Conservation (phyloP, 306 rosid species). For the Vigna radiata region DNA sequence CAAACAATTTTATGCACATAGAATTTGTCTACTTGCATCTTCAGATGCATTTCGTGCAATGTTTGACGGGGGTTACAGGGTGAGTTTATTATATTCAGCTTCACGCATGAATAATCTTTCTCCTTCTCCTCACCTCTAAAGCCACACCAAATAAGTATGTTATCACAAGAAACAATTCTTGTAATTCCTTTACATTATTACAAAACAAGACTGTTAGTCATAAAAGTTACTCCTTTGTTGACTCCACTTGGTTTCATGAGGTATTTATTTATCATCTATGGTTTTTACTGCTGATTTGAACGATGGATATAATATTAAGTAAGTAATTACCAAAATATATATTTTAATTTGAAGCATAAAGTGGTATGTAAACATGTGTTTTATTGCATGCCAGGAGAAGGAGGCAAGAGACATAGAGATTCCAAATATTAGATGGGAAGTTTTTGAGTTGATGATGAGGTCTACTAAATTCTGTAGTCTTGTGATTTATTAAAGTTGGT, state of each 20-base stretch:
- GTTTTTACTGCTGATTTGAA: constrained; percentile 27
- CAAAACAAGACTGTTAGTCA: not conserved
- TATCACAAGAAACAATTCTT: not conserved
- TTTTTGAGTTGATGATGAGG: constrained; percentile 99
- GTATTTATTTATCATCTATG: constrained; percentile 20
- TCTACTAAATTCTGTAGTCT: constrained; percentile 42
- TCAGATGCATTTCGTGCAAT: constrained; percentile 98
- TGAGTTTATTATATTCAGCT: constrained; percentile 51
- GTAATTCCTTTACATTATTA: not conserved
- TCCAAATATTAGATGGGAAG: constrained; percentile 98
- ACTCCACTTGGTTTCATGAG: constrained; percentile 33
- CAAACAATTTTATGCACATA: constrained; percentile 91
- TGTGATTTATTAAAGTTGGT: constrained; percentile 25
- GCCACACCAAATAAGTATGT: not conserved
- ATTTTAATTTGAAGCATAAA: constrained; percentile 32
- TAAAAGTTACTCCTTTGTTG: constrained; percentile 11
- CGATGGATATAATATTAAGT: constrained; percentile 24
- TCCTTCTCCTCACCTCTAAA: not conserved
- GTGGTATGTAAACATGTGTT: constrained; percentile 31
- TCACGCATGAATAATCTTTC: constrained; percentile 6
- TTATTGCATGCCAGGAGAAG: constrained; percentile 78
- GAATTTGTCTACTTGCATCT: constrained; percentile 95
- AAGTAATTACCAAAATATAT: not conserved
- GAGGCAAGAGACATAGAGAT: constrained; percentile 98
- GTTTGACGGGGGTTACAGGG: constrained; percentile 99